Percentiles rank a stretch among this genome's conserved stretches.
Evolutionary conservation across 805 yeast genomes (phyloP).

Genomic region (Zygoascus tannicola): DNA sequence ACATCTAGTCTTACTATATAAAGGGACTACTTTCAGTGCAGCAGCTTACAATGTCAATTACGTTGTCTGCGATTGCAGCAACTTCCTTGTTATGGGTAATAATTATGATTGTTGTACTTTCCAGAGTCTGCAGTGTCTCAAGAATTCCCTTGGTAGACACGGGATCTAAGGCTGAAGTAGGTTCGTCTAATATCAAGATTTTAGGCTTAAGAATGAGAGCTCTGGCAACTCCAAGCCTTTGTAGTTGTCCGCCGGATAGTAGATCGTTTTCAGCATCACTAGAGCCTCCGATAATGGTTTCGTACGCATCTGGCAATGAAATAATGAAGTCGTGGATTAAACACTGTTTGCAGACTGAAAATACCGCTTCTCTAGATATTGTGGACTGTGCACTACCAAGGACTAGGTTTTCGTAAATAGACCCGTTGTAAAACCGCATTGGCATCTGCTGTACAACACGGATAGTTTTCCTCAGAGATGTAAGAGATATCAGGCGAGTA

Average conservation of each 20-base stretch:
- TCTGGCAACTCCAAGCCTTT: slow-evolving; percentile 75
- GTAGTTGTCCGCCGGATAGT: slow-evolving; percentile 87
- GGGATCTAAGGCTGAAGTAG: slow-evolving; percentile 79
- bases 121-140: slow-evolving; percentile 32
- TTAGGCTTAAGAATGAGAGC: slow-evolving; percentile 62
- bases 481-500: slow-evolving; percentile 37
- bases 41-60: slow-evolving; percentile 24
- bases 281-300: slow-evolving; percentile 48
- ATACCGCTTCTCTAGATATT: slow-evolving; percentile 21
- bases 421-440: slow-evolving; percentile 53
- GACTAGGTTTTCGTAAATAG: slow-evolving; percentile 58
- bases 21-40: too few species aligned
- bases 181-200: slow-evolving; percentile 69
- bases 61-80: slow-evolving; percentile 47
- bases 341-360: slow-evolving; percentile 35
- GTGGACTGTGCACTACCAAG: slow-evolving; percentile 34
- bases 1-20: too few species aligned
- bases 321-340: slow-evolving; percentile 45
- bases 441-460: slow-evolving; percentile 74
- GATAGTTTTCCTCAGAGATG: slow-evolving; percentile 43
- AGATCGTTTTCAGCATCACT: slow-evolving; percentile 29
- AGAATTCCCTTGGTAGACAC: slow-evolving; percentile 45
- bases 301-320: slow-evolving; percentile 40
- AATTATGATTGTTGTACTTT: slow-evolving; percentile 44
- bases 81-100: slow-evolving; percentile 69